These are phyloP conservation scores for Neurospora sp. DNA, from an alignment of 495 filamentous ascomycete species.

Conservation along the genomic window DNA sequence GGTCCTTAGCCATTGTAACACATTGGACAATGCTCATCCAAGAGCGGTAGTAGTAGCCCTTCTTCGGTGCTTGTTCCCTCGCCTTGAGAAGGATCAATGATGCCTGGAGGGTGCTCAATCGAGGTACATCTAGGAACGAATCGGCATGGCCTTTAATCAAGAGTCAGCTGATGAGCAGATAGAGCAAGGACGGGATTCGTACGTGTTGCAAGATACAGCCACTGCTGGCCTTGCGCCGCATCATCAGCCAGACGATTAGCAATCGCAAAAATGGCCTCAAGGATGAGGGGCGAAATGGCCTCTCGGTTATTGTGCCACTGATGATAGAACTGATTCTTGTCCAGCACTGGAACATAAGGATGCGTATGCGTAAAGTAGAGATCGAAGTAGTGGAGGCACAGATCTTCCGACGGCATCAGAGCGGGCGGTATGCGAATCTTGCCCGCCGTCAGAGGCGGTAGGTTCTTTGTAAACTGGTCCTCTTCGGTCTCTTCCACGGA, in stretches of 20 bases:
- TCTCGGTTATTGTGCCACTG: constrained; percentile 84
- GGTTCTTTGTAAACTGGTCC: constrained; percentile 29
- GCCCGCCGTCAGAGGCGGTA: constrained; percentile 52
- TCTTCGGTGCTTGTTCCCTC: constrained; percentile 78
- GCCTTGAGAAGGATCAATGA: constrained; percentile 84
- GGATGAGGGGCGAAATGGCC: constrained; percentile 79
- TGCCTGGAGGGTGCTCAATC: constrained; percentile 89
- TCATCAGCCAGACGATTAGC: constrained; percentile 74
- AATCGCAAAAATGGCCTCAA: constrained; percentile 96
- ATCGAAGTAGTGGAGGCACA: constrained; percentile 76
- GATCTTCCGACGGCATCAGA: constrained; percentile 84
- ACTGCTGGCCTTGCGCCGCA: constrained; percentile 75
- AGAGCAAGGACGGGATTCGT: constrained; percentile 22
- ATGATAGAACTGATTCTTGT: constrained; percentile 72
- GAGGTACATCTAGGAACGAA: constrained; percentile 90
- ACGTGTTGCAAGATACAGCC: constrained; percentile 90
- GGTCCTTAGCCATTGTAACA: constrained; percentile 85
- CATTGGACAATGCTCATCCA: constrained; percentile 96
- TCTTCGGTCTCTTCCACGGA: constrained; percentile 68
- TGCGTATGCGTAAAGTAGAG: constrained; percentile 90
- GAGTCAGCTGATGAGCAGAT: neutral
- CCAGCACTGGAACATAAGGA: constrained; percentile 90
- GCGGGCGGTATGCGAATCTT: constrained; percentile 86
- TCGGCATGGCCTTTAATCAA: constrained; percentile 47
- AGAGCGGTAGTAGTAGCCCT: constrained; percentile 93